phyloP scores from a whole-genome alignment of 176 grass and related monocot genomes.

The Poa annua region DNA sequence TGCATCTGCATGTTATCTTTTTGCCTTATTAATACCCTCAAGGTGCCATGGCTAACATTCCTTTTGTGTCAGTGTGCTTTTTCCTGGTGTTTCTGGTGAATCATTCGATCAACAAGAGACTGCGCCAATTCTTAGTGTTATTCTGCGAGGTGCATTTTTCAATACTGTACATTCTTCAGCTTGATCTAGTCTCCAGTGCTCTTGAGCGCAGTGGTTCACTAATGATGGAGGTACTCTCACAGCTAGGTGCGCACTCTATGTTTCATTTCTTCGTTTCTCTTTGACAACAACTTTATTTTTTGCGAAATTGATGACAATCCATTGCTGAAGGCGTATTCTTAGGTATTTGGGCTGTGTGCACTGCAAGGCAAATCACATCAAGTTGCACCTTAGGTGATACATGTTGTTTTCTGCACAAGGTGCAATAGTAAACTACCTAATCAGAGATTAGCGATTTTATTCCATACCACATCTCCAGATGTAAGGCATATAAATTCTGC shows the following conservation, averaged over 20 bases:
- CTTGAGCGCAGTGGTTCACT: conserved; percentile 68
- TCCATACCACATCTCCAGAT: neutral
- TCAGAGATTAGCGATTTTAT: neutral
- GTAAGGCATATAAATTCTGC: neutral
- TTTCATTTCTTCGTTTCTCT: conserved; percentile 37
- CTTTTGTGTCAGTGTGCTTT: conserved; percentile 82
- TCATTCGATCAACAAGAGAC: conserved; percentile 71
- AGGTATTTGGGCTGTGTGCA: conserved; percentile 8
- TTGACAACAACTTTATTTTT: conserved; percentile 32
- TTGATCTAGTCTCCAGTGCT: conserved; percentile 82
- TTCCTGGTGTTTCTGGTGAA: conserved; percentile 94
- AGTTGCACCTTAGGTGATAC: conserved; percentile 1
- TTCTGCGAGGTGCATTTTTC: conserved; percentile 94
- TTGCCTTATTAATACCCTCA: conserved; percentile 2
- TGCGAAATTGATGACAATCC: neutral
- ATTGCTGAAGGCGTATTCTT: conserved; percentile 6
- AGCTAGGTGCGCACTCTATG: conserved; percentile 72
- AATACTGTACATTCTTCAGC: conserved; percentile 92
- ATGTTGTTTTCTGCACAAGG: neutral
- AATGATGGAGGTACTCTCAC: conserved; percentile 78
- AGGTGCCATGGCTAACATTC: conserved; percentile 33
- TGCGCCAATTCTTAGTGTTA: conserved; percentile 85
- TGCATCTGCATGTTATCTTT: conserved; percentile 16
- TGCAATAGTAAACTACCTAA: neutral
- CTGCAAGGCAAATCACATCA: neutral